phyloP scores from a whole-genome alignment of 1,284 basidiomycete species.

The Exobasidium cylindrosporum region DNA sequence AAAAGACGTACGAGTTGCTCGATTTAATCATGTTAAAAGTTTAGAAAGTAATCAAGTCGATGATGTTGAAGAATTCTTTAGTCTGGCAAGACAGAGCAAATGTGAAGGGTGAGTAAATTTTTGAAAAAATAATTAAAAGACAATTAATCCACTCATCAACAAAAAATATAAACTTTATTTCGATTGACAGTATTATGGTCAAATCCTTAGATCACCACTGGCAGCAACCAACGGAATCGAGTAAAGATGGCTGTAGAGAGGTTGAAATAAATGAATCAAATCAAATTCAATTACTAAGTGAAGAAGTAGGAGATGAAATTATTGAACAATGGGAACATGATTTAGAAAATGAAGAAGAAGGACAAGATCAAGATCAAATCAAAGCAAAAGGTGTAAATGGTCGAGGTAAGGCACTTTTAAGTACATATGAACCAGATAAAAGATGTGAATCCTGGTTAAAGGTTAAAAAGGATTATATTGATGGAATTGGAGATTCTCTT shows the following conservation, averaged over 20 bases:
- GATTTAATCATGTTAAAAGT: conserved; percentile 73
- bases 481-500: conserved; percentile 61
- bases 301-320: conserved; percentile 33
- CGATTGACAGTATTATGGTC: conserved; percentile 64
- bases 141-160: no score
- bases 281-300: conserved; percentile 24
- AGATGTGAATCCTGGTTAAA: conserved; percentile 57
- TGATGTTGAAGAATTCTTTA: conserved; percentile 71
- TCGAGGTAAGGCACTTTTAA: conserved; percentile 69
- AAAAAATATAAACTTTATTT: neutral
- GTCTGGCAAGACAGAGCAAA: conserved; percentile 72
- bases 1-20: conserved; percentile 62
- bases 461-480: conserved; percentile 76
- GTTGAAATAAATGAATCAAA: conserved; percentile 17
- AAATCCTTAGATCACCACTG: conserved; percentile 64
- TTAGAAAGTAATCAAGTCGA: conserved; percentile 69
- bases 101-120: conserved; percentile 68
- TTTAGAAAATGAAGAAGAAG: conserved; percentile 19
- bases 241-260: conserved; percentile 41
- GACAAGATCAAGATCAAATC: conserved; percentile 34
- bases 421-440: conserved; percentile 77
- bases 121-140: no score
- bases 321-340: conserved; percentile 12
- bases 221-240: conserved; percentile 30
- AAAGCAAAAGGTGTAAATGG: conserved; percentile 42